Evolutionary conservation across 2,329 filamentous ascomycete species (phyloP).

Genomic region (Myriosclerotinia duriaeana): DNA sequence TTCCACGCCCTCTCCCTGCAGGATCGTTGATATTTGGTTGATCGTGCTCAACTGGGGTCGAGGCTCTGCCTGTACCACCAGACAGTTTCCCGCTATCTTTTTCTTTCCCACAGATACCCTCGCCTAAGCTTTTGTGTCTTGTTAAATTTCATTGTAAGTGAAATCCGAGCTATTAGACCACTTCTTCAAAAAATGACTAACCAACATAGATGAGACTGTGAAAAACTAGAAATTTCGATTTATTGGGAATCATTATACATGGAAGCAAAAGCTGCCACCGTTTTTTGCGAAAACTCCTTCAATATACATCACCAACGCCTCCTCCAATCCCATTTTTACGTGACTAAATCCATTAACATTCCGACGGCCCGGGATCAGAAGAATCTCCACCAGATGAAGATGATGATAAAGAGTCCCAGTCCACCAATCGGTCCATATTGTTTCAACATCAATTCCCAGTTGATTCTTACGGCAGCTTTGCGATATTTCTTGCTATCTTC

Average conservation of each 20-base stretch:
- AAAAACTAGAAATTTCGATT: constrained; percentile 7
- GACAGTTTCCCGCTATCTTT: background rate
- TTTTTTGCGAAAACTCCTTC: constrained; percentile 9
- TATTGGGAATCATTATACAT: constrained; percentile 27
- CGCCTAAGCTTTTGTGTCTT: background rate
- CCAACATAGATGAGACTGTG: background rate
- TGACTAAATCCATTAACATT: background rate
- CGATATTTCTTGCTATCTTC: constrained; percentile 96
- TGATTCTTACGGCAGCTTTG: constrained; percentile 89
- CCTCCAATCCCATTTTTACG: background rate
- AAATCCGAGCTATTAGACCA: background rate
- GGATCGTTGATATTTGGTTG: background rate
- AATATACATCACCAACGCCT: constrained; percentile 21
- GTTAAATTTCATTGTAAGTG: background rate
- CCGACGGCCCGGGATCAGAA: constrained; percentile 54
- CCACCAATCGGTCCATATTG: constrained; percentile 92
- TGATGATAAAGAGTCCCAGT: constrained; percentile 75
- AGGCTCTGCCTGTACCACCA: background rate
- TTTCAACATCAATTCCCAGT: constrained; percentile 95
- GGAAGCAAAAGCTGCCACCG: constrained; percentile 5
- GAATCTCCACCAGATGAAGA: constrained; percentile 92
- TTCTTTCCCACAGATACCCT: background rate
- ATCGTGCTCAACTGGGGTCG: no score
- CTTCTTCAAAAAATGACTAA: background rate
- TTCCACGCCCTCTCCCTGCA: background rate